Evolutionary conservation across 2,329 filamentous ascomycete species (phyloP).

Genomic region (Podosphaera xanthii): DNA sequence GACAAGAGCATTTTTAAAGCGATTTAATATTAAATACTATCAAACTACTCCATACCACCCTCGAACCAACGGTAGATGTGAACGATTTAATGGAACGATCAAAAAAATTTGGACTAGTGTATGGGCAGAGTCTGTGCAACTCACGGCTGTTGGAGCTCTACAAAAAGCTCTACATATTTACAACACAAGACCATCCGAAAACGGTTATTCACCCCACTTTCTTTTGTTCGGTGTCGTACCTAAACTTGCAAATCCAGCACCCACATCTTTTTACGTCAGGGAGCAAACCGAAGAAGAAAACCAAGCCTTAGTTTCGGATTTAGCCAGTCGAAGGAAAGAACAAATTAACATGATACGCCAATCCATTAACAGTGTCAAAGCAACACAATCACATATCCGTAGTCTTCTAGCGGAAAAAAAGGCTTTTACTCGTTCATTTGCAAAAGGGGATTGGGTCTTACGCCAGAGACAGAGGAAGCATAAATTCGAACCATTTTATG

Average conservation of each 20-base stretch:
- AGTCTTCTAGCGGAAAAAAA: background rate
- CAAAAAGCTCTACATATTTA: background rate
- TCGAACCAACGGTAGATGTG: background rate
- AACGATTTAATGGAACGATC: background rate
- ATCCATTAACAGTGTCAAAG: background rate
- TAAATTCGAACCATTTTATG: background rate
- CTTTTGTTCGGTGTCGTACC: background rate
- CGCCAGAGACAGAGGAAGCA: background rate
- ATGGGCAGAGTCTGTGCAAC: too few relatives aligned
- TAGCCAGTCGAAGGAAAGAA: background rate
- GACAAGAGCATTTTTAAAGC: background rate
- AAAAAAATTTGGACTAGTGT: background rate
- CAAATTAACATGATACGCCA: background rate
- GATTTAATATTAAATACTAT: background rate
- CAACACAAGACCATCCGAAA: background rate
- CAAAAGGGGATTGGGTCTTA: background rate
- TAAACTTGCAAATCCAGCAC: background rate
- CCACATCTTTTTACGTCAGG: background rate
- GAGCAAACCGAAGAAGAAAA: background rate
- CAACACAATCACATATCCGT: background rate
- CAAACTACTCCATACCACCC: background rate
- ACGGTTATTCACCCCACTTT: background rate
- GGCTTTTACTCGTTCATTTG: background rate
- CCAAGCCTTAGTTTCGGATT: background rate
- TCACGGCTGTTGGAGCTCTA: background rate